A percentile compares a stretch with the other conserved stretches of the same genome.
phyloP scores from a whole-genome alignment of 306 rosid species.

The Vigna nakashimae region DNA sequence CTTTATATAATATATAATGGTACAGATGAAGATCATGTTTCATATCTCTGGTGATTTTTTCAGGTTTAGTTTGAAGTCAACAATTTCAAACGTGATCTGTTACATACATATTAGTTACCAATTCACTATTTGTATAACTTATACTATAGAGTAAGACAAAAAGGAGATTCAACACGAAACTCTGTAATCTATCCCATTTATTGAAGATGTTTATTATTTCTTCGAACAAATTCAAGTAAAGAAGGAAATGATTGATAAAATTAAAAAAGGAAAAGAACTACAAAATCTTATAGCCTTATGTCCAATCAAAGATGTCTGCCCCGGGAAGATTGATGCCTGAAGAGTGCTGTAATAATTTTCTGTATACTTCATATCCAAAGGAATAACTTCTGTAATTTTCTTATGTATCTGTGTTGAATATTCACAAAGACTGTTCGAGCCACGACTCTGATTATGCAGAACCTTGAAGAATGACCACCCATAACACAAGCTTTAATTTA shows the following conservation, averaged over 20 bases:
- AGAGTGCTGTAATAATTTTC: slow-evolving; percentile 12
- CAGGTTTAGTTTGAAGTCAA: neutral
- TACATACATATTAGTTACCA: neutral
- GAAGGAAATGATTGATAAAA: neutral
- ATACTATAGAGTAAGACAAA: slow-evolving; percentile 1
- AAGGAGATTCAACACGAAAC: neutral
- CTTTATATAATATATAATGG: too few species aligned
- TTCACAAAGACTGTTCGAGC: slow-evolving; percentile 49
- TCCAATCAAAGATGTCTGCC: slow-evolving; percentile 42
- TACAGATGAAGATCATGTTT: neutral
- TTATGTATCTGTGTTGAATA: slow-evolving; percentile 35
- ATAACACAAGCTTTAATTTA: slow-evolving; percentile 42
- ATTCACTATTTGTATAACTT: neutral
- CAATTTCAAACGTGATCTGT: neutral
- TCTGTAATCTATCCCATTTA: slow-evolving; percentile 30
- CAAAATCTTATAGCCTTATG: slow-evolving; percentile 46
- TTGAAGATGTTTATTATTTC: slow-evolving; percentile 34
- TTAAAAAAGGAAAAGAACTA: neutral
- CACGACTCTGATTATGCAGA: slow-evolving; percentile 45
- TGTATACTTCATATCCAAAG: slow-evolving; percentile 22
- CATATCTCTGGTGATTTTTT: neutral
- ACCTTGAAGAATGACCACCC: slow-evolving; percentile 47
- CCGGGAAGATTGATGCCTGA: slow-evolving; percentile 1
- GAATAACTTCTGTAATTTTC: slow-evolving; percentile 43
- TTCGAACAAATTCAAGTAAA: slow-evolving; percentile 37